Evolutionary conservation across 768 basidiomycete genomes (phyloP).

Genomic region (Lyophyllum shimeji): DNA sequence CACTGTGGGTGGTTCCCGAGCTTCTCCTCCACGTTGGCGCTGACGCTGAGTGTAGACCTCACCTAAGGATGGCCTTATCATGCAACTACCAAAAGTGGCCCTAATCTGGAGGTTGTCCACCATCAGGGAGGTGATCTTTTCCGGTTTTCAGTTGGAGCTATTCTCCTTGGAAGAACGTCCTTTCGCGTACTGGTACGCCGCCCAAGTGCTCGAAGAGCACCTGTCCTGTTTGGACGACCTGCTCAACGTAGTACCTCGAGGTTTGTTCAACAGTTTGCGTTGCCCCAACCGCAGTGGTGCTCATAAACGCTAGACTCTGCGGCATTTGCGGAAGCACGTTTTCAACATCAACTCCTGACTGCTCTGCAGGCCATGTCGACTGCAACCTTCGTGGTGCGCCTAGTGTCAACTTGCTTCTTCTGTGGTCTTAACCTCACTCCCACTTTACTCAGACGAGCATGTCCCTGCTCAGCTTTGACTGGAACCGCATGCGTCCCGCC

Average conservation of each 20-base stretch:
- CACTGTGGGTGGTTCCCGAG: constrained; percentile 22
- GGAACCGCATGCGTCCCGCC: constrained; percentile 53
- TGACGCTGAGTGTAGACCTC: constrained; percentile 24
- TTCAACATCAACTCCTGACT: constrained; percentile 50
- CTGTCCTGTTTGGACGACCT: constrained; percentile 53
- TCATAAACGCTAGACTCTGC: constrained; percentile 30
- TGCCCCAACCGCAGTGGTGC: neutral
- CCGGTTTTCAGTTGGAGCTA: constrained; percentile 77
- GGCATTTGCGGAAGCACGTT: constrained; percentile 45
- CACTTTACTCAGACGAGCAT: constrained; percentile 41
- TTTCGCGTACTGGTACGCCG: constrained; percentile 76
- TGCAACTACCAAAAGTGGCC: constrained; percentile 45
- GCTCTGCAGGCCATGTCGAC: constrained; percentile 57
- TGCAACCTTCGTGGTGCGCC: constrained; percentile 55
- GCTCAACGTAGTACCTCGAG: constrained; percentile 34
- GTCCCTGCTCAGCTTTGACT: constrained; percentile 44
- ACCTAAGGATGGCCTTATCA: constrained; percentile 32
- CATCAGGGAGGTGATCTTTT: constrained; percentile 67
- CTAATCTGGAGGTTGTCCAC: constrained; percentile 59
- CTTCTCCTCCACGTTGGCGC: neutral
- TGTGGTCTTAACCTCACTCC: neutral
- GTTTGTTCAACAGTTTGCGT: constrained; percentile 24
- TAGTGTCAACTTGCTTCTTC: neutral
- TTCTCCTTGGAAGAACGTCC: constrained; percentile 67
- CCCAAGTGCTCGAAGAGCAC: constrained; percentile 57